phyloP scores from a whole-genome alignment of 768 basidiomycete genomes.

The Kwoniella europaea region DNA sequence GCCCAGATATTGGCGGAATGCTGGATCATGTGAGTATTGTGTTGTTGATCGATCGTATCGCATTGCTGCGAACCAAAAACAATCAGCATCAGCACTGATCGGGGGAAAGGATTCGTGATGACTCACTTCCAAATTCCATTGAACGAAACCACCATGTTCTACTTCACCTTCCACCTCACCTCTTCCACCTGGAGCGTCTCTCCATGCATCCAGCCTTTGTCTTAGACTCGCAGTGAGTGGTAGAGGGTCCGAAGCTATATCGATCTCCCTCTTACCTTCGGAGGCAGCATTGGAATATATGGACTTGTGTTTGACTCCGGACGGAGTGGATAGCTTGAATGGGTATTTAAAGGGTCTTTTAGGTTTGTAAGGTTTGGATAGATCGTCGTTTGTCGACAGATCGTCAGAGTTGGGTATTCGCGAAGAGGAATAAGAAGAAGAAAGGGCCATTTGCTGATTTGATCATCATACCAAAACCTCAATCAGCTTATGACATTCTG shows the following conservation, averaged over 20 bases:
- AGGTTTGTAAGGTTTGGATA: conserved; percentile 5
- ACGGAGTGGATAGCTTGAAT: conserved; percentile 6
- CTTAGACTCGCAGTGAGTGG: conserved; percentile 56
- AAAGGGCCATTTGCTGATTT: conserved; percentile 1
- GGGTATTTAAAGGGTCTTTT: conserved; percentile 9
- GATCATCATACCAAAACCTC: neutral
- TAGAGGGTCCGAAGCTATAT: conserved; percentile 51
- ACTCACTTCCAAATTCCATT: conserved; percentile 57
- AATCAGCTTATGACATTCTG: neutral
- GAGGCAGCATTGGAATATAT: neutral
- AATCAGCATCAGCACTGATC: neutral
- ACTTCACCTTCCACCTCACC: conserved; percentile 52
- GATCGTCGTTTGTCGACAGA: neutral
- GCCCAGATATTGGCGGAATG: conserved; percentile 54
- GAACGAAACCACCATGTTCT: conserved; percentile 55
- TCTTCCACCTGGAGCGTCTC: conserved; percentile 57
- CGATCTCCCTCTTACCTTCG: conserved; percentile 30
- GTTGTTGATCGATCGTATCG: conserved; percentile 46
- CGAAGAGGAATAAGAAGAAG: neutral
- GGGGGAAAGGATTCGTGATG: neutral
- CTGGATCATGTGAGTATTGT: conserved; percentile 54
- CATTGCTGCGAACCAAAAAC: conserved; percentile 31
- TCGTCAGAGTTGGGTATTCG: neutral
- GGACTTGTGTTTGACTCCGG: neutral
- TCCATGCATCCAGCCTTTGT: conserved; percentile 56